These are phyloP conservation scores for Neurospora pannonica DNA, from an alignment of 495 filamentous ascomycete species.

Conservation along the genomic window DNA sequence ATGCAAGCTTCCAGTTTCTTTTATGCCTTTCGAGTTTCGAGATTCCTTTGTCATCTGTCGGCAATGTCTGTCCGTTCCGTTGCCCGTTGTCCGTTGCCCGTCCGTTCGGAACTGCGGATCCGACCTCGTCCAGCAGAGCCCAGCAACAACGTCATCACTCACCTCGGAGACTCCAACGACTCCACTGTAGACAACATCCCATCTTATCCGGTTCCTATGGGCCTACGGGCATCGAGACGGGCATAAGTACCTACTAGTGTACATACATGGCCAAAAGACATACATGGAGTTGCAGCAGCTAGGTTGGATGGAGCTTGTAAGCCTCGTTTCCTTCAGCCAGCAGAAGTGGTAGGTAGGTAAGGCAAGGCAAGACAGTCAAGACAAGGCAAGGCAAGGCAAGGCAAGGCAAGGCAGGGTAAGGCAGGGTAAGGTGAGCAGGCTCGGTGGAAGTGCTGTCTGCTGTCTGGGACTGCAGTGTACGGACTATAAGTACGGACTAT, in stretches of 20 bases:
- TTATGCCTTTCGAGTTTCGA: not conserved
- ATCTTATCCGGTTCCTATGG: not conserved
- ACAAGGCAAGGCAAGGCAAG: not conserved
- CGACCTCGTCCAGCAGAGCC: not conserved
- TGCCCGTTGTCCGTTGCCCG: not conserved
- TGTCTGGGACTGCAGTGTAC: too few relatives aligned
- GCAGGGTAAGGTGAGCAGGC: not conserved
- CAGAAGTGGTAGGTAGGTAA: not conserved
- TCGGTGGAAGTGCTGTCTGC: too few relatives aligned
- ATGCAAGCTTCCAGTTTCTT: not conserved
- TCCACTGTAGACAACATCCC: not conserved
- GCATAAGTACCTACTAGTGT: not conserved
- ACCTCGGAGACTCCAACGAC: not conserved
- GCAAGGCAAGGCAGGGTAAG: not conserved
- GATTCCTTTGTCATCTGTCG: not conserved
- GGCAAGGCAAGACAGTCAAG: not conserved
- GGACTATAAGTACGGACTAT: too few relatives aligned
- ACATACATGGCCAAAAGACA: too few relatives aligned
- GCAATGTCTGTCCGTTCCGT: not conserved
- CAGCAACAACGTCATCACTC: not conserved
- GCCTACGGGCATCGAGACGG: not conserved
- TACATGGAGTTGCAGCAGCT: too few relatives aligned
- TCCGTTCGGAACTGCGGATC: not conserved
- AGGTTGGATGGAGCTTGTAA: not conserved
- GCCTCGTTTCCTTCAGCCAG: not conserved